phyloP scores from a whole-genome alignment of 176 grass and related monocot genomes.

The Musa troglodytarum region DNA sequence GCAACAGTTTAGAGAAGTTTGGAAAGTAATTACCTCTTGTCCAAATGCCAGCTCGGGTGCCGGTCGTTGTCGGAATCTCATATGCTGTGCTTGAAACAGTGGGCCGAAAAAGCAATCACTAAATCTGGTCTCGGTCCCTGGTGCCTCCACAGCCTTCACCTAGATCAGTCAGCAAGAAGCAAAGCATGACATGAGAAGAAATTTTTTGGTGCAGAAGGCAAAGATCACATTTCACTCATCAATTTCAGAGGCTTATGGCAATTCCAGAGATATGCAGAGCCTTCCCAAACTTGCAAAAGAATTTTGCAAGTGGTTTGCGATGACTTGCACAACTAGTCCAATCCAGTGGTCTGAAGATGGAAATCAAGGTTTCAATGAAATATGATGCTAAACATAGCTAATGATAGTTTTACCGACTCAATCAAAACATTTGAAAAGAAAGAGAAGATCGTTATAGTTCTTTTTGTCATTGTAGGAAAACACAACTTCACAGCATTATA shows the following conservation, averaged over 20 bases:
- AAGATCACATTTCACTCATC: not conserved
- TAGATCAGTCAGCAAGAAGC: not conserved
- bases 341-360: not conserved
- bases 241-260: not conserved
- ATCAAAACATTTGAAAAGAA: not conserved
- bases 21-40: not conserved
- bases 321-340: not conserved
- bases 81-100: not conserved
- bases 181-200: not conserved
- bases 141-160: not conserved
- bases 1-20: not conserved
- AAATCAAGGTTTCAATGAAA: not conserved
- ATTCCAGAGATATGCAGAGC: not conserved
- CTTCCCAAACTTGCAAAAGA: not conserved
- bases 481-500: not conserved
- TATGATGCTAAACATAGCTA: not conserved
- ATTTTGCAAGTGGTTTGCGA: not conserved
- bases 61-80: not conserved
- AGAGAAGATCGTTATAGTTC: not conserved
- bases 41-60: not conserved
- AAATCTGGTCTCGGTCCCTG: not conserved
- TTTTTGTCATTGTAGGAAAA: not conserved
- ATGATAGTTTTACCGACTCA: not conserved
- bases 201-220: not conserved
- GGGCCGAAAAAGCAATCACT: not conserved